Evolutionary conservation across 1,139 yeast species (phyloP), one percentile per base, ranked within the genome.

Genomic region (Saccharomyces hybrid): DNA sequence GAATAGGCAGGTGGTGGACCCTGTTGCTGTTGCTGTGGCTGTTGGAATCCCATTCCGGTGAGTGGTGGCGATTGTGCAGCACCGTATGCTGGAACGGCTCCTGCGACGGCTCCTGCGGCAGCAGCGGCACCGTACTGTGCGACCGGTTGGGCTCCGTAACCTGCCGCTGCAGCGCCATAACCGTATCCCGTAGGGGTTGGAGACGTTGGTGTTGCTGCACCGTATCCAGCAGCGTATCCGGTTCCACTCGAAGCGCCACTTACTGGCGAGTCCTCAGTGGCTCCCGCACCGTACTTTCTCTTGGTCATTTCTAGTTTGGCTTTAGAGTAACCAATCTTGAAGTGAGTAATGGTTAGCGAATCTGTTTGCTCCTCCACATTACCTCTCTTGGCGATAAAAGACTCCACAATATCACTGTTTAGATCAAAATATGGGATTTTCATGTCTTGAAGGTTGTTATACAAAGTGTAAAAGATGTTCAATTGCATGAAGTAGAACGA

Each of bases 401-500:
- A 86, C 67, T 88, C 93, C 54, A 86, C 78, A 62, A 93, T 87
- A 69, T 90, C 98, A 52, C 88, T 78, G 53, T 80, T 76, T 68
- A 93, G 76, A 70, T 93, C 96, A 73, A 93, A 93, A 74, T 93
- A 91, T 12, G 98, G 97, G 61, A 93, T 93, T 75, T 93, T 90
- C 86, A 91, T 84, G 70, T 89, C 96, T 73, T 91, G 96, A 89
- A 93, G 88, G 64, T 88, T 80, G 66, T 80, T 86, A 76, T 88
- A 91, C 60, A 93, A 76, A 0, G 97, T 90, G 77, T 93, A 93
- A 73, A 90, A 93, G 58, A 93, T 89, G 76, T 93, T 93, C 75
- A 93, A 80, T 75, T 93, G 99, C 98, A 95, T 93, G 78, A 84
- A 93, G 75, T 93, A 93, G 72, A 93, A 85, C 57, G 95, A 85